A percentile compares a stretch with the other conserved stretches of the same genome.
phyloP scores from a whole-genome alignment of 352 stramenopile species.

The Phytophthora syringae region DNA sequence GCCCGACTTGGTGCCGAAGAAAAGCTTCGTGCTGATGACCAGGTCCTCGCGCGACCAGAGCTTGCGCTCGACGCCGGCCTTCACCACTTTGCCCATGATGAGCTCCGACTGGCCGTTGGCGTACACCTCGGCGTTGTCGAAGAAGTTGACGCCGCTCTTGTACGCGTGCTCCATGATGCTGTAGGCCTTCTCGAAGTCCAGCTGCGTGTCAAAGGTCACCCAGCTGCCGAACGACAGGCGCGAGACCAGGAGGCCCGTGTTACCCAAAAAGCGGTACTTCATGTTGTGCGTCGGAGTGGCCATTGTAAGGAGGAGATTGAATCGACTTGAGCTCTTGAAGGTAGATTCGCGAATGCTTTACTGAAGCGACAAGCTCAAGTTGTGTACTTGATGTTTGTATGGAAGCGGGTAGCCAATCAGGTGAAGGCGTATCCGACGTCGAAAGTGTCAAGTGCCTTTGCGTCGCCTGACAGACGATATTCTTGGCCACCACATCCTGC shows the following conservation, averaged over 20 bases:
- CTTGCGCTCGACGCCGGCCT: constrained; percentile 51
- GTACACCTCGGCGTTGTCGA: constrained; percentile 74
- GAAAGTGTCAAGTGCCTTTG: no score
- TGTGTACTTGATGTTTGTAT: not conserved
- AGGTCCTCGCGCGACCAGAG: constrained; percentile 59
- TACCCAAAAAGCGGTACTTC: constrained; percentile 67
- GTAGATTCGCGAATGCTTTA: constrained; percentile 39
- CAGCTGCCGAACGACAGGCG: constrained; percentile 57
- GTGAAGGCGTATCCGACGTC: not conserved
- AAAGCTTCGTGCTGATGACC: constrained; percentile 75
- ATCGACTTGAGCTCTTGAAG: constrained; percentile 18
- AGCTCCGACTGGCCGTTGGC: constrained; percentile 51
- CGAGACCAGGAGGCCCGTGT: constrained; percentile 56
- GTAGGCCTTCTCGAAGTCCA: constrained; percentile 65
- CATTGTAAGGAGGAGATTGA: not conserved
- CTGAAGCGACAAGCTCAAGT: not conserved
- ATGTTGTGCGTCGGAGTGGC: constrained; percentile 41
- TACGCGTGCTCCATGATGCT: constrained; percentile 64
- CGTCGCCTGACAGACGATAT: no score
- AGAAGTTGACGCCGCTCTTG: constrained; percentile 73
- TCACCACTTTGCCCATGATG: constrained; percentile 67
- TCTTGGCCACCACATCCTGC: no score
- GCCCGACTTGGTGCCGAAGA: constrained; percentile 47
- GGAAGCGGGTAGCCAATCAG: not conserved
- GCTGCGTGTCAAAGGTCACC: constrained; percentile 57